Evolutionary conservation across 176 grass and related monocot genomes (phyloP).

Genomic region (Poa annua): DNA sequence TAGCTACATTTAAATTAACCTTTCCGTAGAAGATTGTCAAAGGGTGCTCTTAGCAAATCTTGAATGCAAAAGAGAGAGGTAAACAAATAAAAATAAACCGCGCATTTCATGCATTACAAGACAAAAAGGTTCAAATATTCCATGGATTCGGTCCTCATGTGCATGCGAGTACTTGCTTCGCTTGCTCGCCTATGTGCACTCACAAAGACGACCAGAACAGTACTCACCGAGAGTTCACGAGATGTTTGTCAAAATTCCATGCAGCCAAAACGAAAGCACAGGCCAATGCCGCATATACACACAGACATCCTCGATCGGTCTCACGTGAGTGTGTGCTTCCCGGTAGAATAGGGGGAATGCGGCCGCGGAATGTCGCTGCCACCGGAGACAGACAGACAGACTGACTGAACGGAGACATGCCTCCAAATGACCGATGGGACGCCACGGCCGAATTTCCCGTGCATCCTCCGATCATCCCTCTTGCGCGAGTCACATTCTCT

Average conservation of each 20-base stretch:
- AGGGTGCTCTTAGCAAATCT: not conserved
- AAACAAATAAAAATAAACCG: not conserved
- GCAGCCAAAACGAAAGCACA: conserved; percentile 43
- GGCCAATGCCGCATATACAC: not conserved
- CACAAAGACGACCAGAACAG: conserved; percentile 40
- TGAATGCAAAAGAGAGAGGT: not conserved
- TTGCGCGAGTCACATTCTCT: not conserved
- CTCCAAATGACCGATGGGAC: not conserved
- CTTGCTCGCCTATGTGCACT: not conserved
- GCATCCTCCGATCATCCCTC: not conserved
- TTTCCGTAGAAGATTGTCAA: not conserved
- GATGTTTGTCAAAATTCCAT: conserved; percentile 62
- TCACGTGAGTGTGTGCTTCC: not conserved
- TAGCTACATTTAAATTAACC: no score
- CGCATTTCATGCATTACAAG: conserved; percentile 39
- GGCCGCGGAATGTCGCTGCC: conserved; percentile 34
- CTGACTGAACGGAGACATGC: conserved; percentile 15
- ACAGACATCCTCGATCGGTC: not conserved
- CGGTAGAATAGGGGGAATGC: not conserved
- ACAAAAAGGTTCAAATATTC: conserved; percentile 48
- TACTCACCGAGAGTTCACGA: conserved; percentile 46
- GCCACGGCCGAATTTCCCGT: not conserved
- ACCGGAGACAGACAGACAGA: conserved; percentile 45
- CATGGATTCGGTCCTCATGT: not conserved
- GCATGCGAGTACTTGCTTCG: conserved; percentile 45